phyloP scores from a whole-genome alignment of 2,329 filamentous ascomycete species.

The Alternaria arbusti region DNA sequence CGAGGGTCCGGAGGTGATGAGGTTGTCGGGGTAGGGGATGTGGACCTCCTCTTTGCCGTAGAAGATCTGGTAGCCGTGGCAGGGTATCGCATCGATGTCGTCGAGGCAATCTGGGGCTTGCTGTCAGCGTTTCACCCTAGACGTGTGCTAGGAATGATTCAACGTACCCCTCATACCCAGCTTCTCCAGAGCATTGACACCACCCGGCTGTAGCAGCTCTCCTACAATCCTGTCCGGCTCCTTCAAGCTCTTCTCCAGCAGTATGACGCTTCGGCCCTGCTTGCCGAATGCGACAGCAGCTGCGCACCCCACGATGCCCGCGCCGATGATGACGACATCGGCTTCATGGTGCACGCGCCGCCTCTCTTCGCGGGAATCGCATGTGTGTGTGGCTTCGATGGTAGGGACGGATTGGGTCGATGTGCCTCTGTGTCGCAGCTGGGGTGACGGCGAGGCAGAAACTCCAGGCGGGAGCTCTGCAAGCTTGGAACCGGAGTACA shows the following conservation, averaged over 20 bases:
- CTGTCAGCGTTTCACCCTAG: constrained; percentile 12
- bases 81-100: constrained; percentile 82
- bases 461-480: constrained; percentile 33
- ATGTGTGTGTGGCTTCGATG: constrained; percentile 16
- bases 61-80: constrained; percentile 85
- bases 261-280: constrained; percentile 87
- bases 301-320: constrained; percentile 87
- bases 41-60: constrained; percentile 76
- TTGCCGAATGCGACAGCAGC: constrained; percentile 82
- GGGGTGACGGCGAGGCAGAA: constrained; percentile 14
- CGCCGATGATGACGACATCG: constrained; percentile 91
- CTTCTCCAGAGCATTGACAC: constrained; percentile 78
- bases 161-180: constrained; percentile 68
- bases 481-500: constrained; percentile 32
- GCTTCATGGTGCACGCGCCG: constrained; percentile 65
- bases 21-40: constrained; percentile 78
- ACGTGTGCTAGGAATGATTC: neutral
- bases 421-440: constrained; percentile 17
- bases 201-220: constrained; percentile 92
- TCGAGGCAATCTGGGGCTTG: constrained; percentile 72
- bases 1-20: constrained; percentile 44
- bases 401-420: constrained; percentile 19
- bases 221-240: constrained; percentile 96
- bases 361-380: constrained; percentile 52
- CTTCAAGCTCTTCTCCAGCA: constrained; percentile 87